Evolutionary conservation across 768 basidiomycete species (phyloP).

Genomic region (Rhizopogon roseolus): DNA sequence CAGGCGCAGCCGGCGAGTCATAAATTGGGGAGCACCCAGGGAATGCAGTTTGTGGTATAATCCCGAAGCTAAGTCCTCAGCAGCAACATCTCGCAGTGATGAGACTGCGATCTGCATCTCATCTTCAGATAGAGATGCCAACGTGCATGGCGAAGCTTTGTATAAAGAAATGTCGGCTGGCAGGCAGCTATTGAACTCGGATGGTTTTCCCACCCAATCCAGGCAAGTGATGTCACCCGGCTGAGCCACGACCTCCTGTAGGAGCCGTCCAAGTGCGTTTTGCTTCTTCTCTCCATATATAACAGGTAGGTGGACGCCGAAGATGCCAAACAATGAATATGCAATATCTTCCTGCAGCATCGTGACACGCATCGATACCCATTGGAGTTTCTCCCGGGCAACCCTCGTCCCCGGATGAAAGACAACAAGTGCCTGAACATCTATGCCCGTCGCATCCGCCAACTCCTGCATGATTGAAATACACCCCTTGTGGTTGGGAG

Average conservation of each 20-base stretch:
- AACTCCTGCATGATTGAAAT: background rate
- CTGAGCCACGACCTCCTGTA: background rate
- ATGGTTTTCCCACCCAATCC: background rate
- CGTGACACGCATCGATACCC: background rate
- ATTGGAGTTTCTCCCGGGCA: background rate
- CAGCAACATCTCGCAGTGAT: background rate
- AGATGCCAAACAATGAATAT: conserved; percentile 7
- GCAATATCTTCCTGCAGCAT: conserved; percentile 2
- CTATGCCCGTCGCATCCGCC: background rate
- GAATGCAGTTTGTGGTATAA: background rate
- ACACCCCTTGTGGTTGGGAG: background rate
- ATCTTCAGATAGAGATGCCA: background rate
- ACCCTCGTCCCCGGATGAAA: background rate
- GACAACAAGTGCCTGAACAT: background rate
- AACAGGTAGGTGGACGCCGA: conserved; percentile 1
- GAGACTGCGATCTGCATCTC: background rate
- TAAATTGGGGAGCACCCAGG: background rate
- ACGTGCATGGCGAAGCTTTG: background rate
- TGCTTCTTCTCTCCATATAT: background rate
- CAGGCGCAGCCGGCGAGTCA: background rate
- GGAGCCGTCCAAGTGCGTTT: background rate
- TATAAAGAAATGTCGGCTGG: background rate
- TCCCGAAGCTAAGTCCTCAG: background rate
- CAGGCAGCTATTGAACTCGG: background rate
- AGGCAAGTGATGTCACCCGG: background rate